Evolutionary conservation across 257 asterid species (phyloP).

Genomic region (Salvia hispanica): DNA sequence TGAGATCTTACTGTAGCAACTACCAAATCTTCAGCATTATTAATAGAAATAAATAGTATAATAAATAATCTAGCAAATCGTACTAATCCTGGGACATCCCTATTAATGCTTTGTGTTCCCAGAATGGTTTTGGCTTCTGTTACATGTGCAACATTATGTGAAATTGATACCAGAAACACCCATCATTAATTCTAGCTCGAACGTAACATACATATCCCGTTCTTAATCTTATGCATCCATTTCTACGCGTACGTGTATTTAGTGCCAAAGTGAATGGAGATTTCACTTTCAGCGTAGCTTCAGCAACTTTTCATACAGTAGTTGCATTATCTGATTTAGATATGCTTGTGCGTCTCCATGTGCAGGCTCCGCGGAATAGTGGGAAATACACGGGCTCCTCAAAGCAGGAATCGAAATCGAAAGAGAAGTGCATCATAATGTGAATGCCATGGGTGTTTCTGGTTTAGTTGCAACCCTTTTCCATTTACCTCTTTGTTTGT

Average conservation of each 20-base stretch:
- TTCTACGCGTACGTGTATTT: not conserved
- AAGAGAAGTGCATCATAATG: constrained; percentile 76
- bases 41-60: too few relatives aligned
- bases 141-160: not conserved
- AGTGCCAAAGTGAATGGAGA: not conserved
- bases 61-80: not conserved
- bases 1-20: not conserved
- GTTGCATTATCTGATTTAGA: not conserved
- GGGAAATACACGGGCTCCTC: constrained; percentile 46
- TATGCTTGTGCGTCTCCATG: not conserved
- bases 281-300: not conserved
- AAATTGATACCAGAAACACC: not conserved
- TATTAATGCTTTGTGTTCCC: constrained; percentile 11
- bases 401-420: constrained; percentile 69
- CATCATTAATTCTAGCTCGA: not conserved
- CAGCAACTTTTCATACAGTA: not conserved
- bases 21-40: not conserved
- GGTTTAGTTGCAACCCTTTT: constrained; percentile 7
- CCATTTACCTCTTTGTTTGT: constrained; percentile 23
- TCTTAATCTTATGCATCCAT: not conserved
- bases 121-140: constrained; percentile 13
- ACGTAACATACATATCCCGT: not conserved
- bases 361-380: constrained; percentile 64
- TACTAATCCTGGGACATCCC: not conserved
- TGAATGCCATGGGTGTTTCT: constrained; percentile 34